phyloP scores from a whole-genome alignment of 495 filamentous ascomycete species.

The Penicillium bovifimosum region DNA sequence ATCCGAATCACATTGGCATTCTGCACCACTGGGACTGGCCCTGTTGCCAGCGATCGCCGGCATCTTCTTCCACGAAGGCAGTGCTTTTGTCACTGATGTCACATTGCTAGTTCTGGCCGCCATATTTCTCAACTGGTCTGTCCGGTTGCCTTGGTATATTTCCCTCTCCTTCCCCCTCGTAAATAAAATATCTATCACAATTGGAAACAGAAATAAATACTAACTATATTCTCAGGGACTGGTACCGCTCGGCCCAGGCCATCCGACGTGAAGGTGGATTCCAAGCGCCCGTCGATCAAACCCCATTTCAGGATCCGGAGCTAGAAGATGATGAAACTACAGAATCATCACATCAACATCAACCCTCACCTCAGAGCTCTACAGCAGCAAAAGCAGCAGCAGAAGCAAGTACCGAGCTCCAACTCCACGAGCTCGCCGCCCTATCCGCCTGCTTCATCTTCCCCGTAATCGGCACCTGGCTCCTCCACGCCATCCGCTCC shows the following conservation, averaged over 20 bases:
- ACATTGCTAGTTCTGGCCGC: constrained; percentile 72
- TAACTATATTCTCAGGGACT: constrained; percentile 54
- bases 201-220: too few species aligned
- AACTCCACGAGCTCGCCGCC: constrained; percentile 66
- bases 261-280: constrained; percentile 45
- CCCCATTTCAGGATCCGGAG: constrained; percentile 8
- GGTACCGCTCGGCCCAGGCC: constrained; percentile 79
- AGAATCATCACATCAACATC: neutral
- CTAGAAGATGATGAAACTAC: constrained; percentile 15
- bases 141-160: constrained; percentile 82
- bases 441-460: constrained; percentile 73
- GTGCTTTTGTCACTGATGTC: constrained; percentile 74
- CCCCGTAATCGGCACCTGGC: constrained; percentile 69
- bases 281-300: constrained; percentile 39
- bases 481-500: constrained; percentile 68
- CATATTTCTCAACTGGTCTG: constrained; percentile 90
- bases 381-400: constrained; percentile 2
- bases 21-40: constrained; percentile 71
- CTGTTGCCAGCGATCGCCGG: constrained; percentile 81
- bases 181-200: neutral
- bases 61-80: constrained; percentile 78
- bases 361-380: neutral
- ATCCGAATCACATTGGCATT: constrained; percentile 63
- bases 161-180: too few species aligned
- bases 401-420: constrained; percentile 58